Base-by-base conservation (phyloP, 2,329 filamentous ascomycete genomes). In the Ceratocystis huliohia region DNA sequence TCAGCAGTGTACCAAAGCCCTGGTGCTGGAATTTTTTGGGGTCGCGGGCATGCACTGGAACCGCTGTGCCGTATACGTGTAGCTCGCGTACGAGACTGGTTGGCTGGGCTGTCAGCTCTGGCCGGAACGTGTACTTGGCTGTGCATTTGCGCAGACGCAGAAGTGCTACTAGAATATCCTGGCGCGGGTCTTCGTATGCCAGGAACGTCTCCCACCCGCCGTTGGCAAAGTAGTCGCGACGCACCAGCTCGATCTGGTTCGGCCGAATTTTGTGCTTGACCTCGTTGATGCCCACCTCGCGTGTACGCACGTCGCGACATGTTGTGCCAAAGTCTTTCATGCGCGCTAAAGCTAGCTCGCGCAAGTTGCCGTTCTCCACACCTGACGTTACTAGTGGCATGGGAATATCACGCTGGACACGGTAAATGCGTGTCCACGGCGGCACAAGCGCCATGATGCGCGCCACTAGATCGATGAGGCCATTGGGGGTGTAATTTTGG, bases 241-340 rank as follows among this genome's bases (percentile, higher is more conserved):
- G 87, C 37, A 99, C 88, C 22, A 99, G 85, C 79, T 99, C 94
- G 67, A 99, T 89, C 75, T 99, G 93, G 70, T 92, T 95, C 0
- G 94, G 94, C 1, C 93, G 84, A 71, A 99, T 96, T 80, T 97
- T 97, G 80, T 99, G 87, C 80, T 99, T 99, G 70, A 99, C 93
- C 78, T 99, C 94, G 75, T 99, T 99, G 77, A 99, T 92, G 68
- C 94, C 94, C 28, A 99, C 94, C 77, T 99, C 94, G 68, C 94
- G 86, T 1, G 94, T 99, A 15, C 94, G 87, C 28, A 99, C 94
- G 72, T 99, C 94, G 70, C 95, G 90, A 74, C 95, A 99, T 0
- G 90, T 91, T 0, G 94, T 99, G 63, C 95, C 95, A 71, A 99
- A 97, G 74, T 99, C 94, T 76, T 96, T 96, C 95, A 99, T 99